phyloP scores from a whole-genome alignment of 176 grass and related monocot species.

The Raddia distichophylla region DNA sequence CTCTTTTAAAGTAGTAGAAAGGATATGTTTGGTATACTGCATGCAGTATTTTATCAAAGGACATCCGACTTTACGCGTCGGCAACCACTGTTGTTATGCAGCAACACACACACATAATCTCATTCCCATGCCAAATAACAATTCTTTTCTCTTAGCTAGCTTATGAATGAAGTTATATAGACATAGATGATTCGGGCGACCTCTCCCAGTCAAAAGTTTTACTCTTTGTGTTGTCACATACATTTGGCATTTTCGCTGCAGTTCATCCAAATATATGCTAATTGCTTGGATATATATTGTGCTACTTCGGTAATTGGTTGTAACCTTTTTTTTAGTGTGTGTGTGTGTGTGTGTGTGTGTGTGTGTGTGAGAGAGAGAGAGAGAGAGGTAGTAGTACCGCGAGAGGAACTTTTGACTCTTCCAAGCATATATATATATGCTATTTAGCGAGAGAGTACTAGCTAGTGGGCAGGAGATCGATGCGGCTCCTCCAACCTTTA shows the following conservation, averaged over 20 bases:
- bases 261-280: background rate
- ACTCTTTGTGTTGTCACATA: slow-evolving; percentile 6
- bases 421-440: background rate
- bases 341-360: background rate
- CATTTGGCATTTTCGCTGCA: slow-evolving; percentile 28
- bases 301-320: background rate
- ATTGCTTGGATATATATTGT: slow-evolving; percentile 5
- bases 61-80: background rate
- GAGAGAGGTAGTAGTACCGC: background rate
- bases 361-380: background rate
- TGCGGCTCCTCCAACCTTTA: slow-evolving; percentile 3
- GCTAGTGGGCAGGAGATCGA: background rate
- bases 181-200: slow-evolving; percentile 5
- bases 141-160: background rate
- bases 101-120: background rate
- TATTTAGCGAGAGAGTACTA: background rate
- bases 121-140: background rate
- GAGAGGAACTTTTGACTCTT: slow-evolving; percentile 21
- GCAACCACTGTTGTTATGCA: background rate
- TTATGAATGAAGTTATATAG: slow-evolving; percentile 4
- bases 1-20: background rate
- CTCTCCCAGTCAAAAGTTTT: slow-evolving; percentile 29
- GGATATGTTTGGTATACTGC: background rate
- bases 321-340: background rate
- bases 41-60: background rate